Evolutionary conservation across 352 stramenopile genomes (phyloP), one percentile per base, ranked within the genome.

Genomic region (Phytopythium vexans): DNA sequence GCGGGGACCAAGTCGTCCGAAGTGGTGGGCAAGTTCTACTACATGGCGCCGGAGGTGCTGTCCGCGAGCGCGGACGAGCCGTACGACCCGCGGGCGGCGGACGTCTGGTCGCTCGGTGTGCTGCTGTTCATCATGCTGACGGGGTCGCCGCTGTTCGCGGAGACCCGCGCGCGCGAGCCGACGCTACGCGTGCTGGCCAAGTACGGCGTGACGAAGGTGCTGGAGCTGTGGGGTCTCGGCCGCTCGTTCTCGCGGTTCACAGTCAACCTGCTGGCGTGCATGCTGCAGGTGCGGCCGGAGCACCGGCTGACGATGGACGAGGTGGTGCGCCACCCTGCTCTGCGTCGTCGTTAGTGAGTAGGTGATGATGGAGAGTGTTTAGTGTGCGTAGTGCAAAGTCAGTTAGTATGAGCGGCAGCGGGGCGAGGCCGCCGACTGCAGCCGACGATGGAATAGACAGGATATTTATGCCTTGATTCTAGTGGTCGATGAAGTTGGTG

Each of bases 11-110:
- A 66, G 8, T 76, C 69, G 11, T 55, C 39, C 2, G 76, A 84
- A 14, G 40, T 61, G 10, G 80, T 88, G 6, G 80, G 80, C 33
- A 91, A 91, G 35, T 70, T 81, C 32, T 81, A 86, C 61, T 89
- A 89, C 66, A 92, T 86, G 72, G 81, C 81, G 6, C 81, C 78
- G 0, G 81, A 92, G 61, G 72, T 88, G 32, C 34, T 51, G 11
- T 14, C 27, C 33, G 32, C 40, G n/a, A 56, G 49, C 1, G 41
- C 54, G 4, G 60, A 52, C 7, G 51, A 56, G 27, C 53, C 35
- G 9, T 81, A 82, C 65, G 64, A 80, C 63, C 58, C 71, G 0
- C 63, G 58, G 39, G 57, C 41, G 11, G 74, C 68, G 10, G 74
- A 84, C 41, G 39, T 84, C 32, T 86, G 72, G 75, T 79, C 75